Percentiles rank a stretch among this genome's conserved stretches.
Conservation (phyloP, 148 eudicot genomes). For the Silene uniflora region DNA sequence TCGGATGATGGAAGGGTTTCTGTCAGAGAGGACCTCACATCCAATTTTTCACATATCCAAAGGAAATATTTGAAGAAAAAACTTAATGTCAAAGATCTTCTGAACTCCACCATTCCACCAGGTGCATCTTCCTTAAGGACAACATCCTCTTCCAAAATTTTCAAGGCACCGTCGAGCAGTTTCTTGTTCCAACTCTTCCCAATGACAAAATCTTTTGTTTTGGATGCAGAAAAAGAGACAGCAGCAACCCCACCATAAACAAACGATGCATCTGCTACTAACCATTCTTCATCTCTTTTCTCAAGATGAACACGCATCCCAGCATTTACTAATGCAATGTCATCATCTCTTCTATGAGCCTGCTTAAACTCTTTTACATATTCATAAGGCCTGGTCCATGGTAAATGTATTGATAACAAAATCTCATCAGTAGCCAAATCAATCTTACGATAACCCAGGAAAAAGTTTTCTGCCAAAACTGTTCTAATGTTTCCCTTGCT, state of each 20-base stretch:
- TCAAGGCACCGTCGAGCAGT: conserved; percentile 53
- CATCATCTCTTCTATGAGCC: conserved; percentile 98
- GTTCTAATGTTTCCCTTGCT: conserved; percentile 63
- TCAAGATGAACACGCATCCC: conserved; percentile 87
- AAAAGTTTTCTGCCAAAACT: conserved; percentile 73
- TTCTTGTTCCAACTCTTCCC: conserved; percentile 79
- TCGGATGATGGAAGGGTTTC: conserved; percentile 55
- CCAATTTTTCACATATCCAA: conserved; percentile 75
- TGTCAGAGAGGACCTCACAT: conserved; percentile 37
- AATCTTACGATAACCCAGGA: conserved; percentile 84
- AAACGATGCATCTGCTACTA: conserved; percentile 86
- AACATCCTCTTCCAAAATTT: conserved; percentile 64
- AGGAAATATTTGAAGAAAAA: conserved; percentile 89
- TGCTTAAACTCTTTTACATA: conserved; percentile 93
- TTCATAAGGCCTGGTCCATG: conserved; percentile 77
- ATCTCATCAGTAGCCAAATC: conserved; percentile 76
- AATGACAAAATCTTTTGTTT: conserved; percentile 57
- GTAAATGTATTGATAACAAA: conserved; percentile 70
- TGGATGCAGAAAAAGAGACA: conserved; percentile 55
- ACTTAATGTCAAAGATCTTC: conserved; percentile 74
- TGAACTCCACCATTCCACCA: conserved; percentile 98
- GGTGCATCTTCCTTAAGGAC: conserved; percentile 85
- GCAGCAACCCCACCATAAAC: conserved; percentile 96
- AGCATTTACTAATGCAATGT: conserved; percentile 94
- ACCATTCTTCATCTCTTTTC: conserved; percentile 58